These are phyloP conservation scores for Hordeum marinum DNA, from an alignment of 176 grass and related monocot genomes.

Conservation along the genomic window DNA sequence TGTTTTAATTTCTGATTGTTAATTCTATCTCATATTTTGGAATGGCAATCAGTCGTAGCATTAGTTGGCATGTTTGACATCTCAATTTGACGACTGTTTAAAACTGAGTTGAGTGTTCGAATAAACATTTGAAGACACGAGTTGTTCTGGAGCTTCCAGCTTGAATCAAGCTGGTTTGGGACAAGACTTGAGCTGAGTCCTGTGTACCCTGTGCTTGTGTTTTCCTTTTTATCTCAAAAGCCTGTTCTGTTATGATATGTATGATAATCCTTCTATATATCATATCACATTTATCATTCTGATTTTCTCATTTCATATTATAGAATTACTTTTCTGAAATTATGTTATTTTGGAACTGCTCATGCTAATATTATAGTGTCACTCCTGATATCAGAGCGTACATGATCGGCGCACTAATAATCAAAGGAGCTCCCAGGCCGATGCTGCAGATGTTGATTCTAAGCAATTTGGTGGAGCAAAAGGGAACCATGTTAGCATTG, in stretches of 20 bases:
- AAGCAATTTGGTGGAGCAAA: constrained; percentile 52
- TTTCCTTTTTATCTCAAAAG: neutral
- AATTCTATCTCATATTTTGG: neutral
- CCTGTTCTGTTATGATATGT: neutral
- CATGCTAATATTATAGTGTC: constrained; percentile 25
- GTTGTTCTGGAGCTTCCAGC: neutral
- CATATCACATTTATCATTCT: constrained; percentile 5
- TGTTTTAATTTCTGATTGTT: neutral
- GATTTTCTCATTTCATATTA: constrained; percentile 13
- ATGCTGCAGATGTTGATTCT: constrained; percentile 30
- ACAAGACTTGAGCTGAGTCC: neutral
- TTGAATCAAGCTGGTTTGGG: neutral
- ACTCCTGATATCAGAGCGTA: constrained; percentile 43
- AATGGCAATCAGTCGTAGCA: neutral
- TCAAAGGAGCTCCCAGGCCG: constrained; percentile 40
- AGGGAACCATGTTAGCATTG: constrained; percentile 27
- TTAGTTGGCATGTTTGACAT: constrained; percentile 4
- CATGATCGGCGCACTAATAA: constrained; percentile 40
- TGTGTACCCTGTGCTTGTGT: neutral
- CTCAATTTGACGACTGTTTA: neutral
- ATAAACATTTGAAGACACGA: neutral
- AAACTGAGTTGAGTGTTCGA: constrained; percentile 7
- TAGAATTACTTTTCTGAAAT: neutral
- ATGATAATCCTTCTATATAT: neutral
- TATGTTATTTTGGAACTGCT: neutral